Evolutionary conservation across 257 asterid genomes (phyloP).

Genomic region (Gardenia jasminoides): DNA sequence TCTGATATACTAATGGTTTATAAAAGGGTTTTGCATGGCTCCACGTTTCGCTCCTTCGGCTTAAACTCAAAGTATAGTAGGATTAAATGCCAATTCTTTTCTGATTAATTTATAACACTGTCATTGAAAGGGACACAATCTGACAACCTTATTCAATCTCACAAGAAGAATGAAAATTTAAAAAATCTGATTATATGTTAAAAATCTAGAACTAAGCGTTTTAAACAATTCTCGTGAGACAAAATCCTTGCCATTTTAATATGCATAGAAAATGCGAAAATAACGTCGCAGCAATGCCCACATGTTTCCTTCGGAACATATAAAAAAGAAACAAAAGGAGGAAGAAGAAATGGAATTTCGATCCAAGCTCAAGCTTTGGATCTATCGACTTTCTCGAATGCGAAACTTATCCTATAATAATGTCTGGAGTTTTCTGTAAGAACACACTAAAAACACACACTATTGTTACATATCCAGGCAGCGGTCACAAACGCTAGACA

Average conservation of each 20-base stretch:
- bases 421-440: not conserved
- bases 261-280: too few relatives aligned
- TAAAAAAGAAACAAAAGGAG: slow-evolving; percentile 10
- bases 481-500: not conserved
- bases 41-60: not conserved
- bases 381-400: slow-evolving; percentile 40
- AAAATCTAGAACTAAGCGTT: too few relatives aligned
- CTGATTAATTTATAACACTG: not conserved
- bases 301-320: slow-evolving; percentile 46
- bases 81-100: not conserved
- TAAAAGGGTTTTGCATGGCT: not conserved
- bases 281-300: slow-evolving; percentile 35
- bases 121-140: not conserved
- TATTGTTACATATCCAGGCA: not conserved
- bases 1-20: not conserved
- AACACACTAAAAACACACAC: too few relatives aligned
- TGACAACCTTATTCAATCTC: too few relatives aligned
- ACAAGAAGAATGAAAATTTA: too few relatives aligned
- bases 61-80: not conserved
- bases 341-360: slow-evolving; percentile 22
- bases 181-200: too few relatives aligned
- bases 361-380: slow-evolving; percentile 36
- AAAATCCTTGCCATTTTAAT: not conserved
- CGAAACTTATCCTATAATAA: slow-evolving; percentile 1
- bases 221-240: not conserved